Base-by-base conservation (phyloP, 441 rosid genomes). In the Pelargonium cotyledonis region DNA sequence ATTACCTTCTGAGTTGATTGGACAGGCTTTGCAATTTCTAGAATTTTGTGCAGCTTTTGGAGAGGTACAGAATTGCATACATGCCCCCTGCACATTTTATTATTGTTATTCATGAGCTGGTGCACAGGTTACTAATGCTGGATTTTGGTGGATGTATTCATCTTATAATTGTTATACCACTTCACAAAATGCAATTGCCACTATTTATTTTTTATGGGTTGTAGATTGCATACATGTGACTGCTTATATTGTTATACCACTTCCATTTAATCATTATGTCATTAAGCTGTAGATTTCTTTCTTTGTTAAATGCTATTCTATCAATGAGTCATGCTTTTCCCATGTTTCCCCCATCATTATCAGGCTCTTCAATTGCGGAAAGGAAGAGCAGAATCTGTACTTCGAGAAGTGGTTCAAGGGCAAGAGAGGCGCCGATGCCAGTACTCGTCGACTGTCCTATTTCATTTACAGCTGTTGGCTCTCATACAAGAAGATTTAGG, bases 11-110 rank as follows among this genome's bases (percentile, higher is more conserved):
- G 78, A 84, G 70, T 83, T 73, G 68, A 82, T 80, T 51, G 96
- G 90, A 51, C 76, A 83, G 72, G 86, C 85, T 23, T 81, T 83
- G 68, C 94, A 88, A 75, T 82, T 88, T 77, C 68, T 85, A 29
- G 91, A 85, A 78, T 89, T 89, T 75, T 86, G 94, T 81, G 76
- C 86, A 57, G 83, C 92, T 71, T 91, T 91, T 77, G 84, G 85
- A 57, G 79, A 81, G 95, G 97, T 84, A 57, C 8, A 16, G 8
- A 10, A 18, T 57, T 18, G 18, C 26, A n/a, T 12, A 51, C 1
- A 51, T 51, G 58, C n/a, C 14, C 58, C 15, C 57, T 51, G 58
- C 58, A 79, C 44, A 69, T 55, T 31, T 60, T 63, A n/a, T 31
- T 67, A 40, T 63, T 11, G 5, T 35, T 49, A 5, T 3, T 6